Percentiles rank a stretch among this genome's conserved stretches.
Evolutionary conservation across 2,329 filamentous ascomycete genomes (phyloP).

Genomic region (Epichloe typhina): DNA sequence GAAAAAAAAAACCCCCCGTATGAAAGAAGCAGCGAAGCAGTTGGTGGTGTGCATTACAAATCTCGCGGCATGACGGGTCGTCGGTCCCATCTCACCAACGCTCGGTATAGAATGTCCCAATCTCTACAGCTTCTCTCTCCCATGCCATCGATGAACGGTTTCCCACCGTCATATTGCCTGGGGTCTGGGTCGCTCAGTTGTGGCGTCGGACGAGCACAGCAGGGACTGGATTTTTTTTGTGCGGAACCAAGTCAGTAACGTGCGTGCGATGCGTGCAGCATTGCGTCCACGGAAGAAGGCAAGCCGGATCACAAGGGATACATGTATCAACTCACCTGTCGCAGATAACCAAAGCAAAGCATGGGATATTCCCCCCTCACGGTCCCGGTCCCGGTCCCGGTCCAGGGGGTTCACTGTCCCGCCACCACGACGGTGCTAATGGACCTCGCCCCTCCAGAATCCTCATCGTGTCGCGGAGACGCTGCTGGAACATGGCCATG

Average conservation of each 20-base stretch:
- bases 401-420: neutral
- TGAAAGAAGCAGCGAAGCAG: neutral
- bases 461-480: neutral
- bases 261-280: neutral
- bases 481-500: slow-evolving; percentile 6
- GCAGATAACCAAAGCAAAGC: slow-evolving; percentile 6
- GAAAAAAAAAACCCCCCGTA: neutral
- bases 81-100: neutral
- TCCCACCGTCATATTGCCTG: neutral
- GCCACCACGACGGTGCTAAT: too few relatives aligned
- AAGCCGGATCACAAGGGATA: neutral
- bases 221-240: neutral
- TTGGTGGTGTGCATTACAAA: neutral
- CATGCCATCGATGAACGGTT: slow-evolving; percentile 2
- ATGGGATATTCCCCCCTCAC: neutral
- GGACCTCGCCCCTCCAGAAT: neutral
- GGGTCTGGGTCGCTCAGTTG: slow-evolving; percentile 4
- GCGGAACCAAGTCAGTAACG: too few relatives aligned
- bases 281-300: neutral
- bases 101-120: slow-evolving; percentile 2
- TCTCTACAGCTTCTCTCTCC: slow-evolving; percentile 4
- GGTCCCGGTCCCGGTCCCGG: too few relatives aligned
- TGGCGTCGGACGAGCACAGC: slow-evolving; percentile 4
- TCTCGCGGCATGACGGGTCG: neutral
- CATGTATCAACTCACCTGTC: slow-evolving; percentile 1